Percentiles rank a stretch among this genome's conserved stretches.
Conservation (phyloP, 1,139 yeast species). For the Nakaseomyces uthaithaninus region DNA sequence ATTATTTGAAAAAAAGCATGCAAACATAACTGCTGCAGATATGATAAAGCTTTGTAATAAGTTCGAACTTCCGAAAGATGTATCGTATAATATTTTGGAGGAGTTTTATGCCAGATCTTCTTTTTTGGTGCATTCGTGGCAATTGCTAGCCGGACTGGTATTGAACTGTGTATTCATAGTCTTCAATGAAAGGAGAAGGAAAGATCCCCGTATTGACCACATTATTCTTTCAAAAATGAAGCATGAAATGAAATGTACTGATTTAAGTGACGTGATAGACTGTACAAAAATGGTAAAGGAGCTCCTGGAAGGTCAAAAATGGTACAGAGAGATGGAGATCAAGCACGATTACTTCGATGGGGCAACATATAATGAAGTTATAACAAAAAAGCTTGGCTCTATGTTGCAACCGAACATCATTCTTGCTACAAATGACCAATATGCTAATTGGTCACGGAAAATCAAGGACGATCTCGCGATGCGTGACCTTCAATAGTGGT, state of each 20-base stretch:
- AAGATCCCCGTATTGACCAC: slow-evolving; percentile 43
- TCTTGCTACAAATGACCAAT: slow-evolving; percentile 28
- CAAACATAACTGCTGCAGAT: slow-evolving; percentile 39
- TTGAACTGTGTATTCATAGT: slow-evolving; percentile 51
- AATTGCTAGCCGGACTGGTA: slow-evolving; percentile 56
- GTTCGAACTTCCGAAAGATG: slow-evolving; percentile 50
- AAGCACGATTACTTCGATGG: slow-evolving; percentile 29
- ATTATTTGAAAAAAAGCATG: slow-evolving; percentile 22
- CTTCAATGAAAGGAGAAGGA: slow-evolving; percentile 40
- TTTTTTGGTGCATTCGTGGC: slow-evolving; percentile 58
- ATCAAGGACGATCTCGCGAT: slow-evolving; percentile 27
- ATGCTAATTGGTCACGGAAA: slow-evolving; percentile 26
- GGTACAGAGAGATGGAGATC: slow-evolving; percentile 44
- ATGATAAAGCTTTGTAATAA: slow-evolving; percentile 53
- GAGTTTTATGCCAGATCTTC: slow-evolving; percentile 45
- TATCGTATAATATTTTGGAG: slow-evolving; percentile 44
- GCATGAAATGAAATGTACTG: slow-evolving; percentile 45
- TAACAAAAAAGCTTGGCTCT: slow-evolving; percentile 27
- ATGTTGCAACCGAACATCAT: slow-evolving; percentile 29
- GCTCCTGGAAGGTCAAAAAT: slow-evolving; percentile 45
- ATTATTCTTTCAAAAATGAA: slow-evolving; percentile 44
- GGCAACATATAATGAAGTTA: slow-evolving; percentile 21
- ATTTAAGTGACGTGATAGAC: slow-evolving; percentile 40
- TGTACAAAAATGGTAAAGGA: slow-evolving; percentile 49
- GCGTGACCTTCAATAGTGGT: slow-evolving; percentile 12